Conservation (phyloP, 116 monocot genomes). For the Trichopus zeylanicus region DNA sequence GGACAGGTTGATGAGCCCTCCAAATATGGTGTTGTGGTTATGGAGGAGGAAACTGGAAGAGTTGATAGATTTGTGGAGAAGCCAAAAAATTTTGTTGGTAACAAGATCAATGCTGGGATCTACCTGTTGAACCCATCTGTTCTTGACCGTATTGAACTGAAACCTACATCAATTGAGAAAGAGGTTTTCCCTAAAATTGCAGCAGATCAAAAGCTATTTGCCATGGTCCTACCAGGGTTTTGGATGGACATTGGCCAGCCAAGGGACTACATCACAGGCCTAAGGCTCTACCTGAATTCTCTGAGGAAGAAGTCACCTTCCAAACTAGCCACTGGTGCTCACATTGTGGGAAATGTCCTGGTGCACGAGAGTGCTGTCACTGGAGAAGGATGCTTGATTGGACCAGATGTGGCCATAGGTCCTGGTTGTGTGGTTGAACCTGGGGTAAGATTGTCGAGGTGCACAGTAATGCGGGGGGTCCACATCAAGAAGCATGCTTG, state of each 20-base stretch:
- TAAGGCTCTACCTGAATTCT: slow-evolving; percentile 44
- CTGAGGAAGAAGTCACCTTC: slow-evolving; percentile 26
- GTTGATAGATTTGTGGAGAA: slow-evolving; percentile 69
- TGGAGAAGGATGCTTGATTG: slow-evolving; percentile 58
- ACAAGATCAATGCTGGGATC: slow-evolving; percentile 74
- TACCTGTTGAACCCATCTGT: slow-evolving; percentile 60
- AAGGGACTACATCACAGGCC: slow-evolving; percentile 55
- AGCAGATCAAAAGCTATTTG: slow-evolving; percentile 35
- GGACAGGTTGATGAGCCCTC: slow-evolving; percentile 58
- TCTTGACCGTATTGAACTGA: slow-evolving; percentile 43
- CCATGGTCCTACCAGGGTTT: slow-evolving; percentile 59
- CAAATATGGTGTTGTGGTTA: slow-evolving; percentile 65
- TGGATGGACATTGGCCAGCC: slow-evolving; percentile 74
- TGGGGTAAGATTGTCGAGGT: slow-evolving; percentile 46
- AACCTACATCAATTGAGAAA: slow-evolving; percentile 66
- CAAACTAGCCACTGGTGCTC: slow-evolving; percentile 29
- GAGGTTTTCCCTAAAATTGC: slow-evolving; percentile 63
- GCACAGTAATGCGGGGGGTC: slow-evolving; percentile 49
- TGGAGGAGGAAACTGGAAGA: slow-evolving; percentile 53
- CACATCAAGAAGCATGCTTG: slow-evolving; percentile 49
- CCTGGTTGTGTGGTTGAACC: slow-evolving; percentile 52
- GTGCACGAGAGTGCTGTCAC: slow-evolving; percentile 52
- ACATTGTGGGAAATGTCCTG: slow-evolving; percentile 70
- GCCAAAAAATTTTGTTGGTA: slow-evolving; percentile 62
- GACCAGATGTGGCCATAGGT: slow-evolving; percentile 56